Evolutionary conservation across 2,329 filamentous ascomycete species (phyloP).

Genomic region (Laburnicola sp.): DNA sequence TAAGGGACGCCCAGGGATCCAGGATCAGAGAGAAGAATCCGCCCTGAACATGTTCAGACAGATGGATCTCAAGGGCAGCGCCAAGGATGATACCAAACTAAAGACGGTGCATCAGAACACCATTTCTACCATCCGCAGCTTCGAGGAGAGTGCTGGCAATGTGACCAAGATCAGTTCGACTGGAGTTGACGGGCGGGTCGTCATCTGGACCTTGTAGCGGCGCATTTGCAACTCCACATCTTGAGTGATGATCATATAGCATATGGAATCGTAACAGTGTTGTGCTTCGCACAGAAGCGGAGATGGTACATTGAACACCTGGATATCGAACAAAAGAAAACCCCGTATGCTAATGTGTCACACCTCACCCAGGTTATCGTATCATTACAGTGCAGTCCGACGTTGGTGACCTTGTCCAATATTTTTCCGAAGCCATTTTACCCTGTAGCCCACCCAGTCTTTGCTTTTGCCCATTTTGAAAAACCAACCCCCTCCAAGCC

Average conservation of each 20-base stretch:
- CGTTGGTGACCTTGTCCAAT: too few relatives aligned
- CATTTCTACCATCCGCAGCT: slow-evolving; percentile 80
- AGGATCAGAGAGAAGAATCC: slow-evolving; percentile 77
- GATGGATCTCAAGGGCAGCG: slow-evolving; percentile 97
- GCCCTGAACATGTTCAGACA: slow-evolving; percentile 97
- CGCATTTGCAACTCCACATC: too few relatives aligned
- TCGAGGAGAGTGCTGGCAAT: slow-evolving; percentile 64
- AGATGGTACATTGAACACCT: background rate
- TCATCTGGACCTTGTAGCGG: slow-evolving; percentile 51
- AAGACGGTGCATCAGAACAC: slow-evolving; percentile 98
- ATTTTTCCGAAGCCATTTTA: too few relatives aligned
- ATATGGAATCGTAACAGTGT: background rate
- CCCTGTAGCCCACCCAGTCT: too few relatives aligned
- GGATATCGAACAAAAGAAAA: slow-evolving; percentile 3
- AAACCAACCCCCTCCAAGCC: too few relatives aligned
- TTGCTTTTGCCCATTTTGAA: too few relatives aligned
- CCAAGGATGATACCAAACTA: slow-evolving; percentile 87
- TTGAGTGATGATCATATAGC: too few relatives aligned
- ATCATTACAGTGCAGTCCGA: too few relatives aligned
- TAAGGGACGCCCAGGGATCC: slow-evolving; percentile 64
- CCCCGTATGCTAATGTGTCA: too few relatives aligned
- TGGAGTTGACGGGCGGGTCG: slow-evolving; percentile 53
- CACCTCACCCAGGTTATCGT: too few relatives aligned
- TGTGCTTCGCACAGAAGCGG: background rate
- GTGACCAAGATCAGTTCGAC: slow-evolving; percentile 78